Base-by-base conservation (phyloP, 495 filamentous ascomycete genomes). In the Xylaria flabelliformis region DNA sequence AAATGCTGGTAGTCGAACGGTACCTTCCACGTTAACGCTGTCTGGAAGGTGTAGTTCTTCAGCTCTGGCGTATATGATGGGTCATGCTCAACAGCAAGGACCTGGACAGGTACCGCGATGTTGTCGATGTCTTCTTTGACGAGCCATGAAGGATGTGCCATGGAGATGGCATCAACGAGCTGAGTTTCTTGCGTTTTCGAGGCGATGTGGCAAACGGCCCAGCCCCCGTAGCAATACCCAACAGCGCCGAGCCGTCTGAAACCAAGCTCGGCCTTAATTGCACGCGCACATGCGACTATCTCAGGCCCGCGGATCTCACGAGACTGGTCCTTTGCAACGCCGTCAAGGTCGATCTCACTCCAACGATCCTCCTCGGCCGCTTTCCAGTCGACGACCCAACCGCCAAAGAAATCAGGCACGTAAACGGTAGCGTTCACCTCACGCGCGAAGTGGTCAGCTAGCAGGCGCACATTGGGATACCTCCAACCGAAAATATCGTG, bases 171-270 rank as follows among this genome's bases (percentile, higher is more conserved):
- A 69, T 90, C 87, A n/a, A 91, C 82, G 17, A 91, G 75, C 9
- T 77, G 80, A 24, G 77, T 75, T 1, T 71, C 77, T 50, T 78
- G 74, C 75, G 78, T 78, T 55, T 73, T 71, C 0, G 80, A 70
- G 0, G 79, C 78, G 4, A 90, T 79, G 50, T 84, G 79, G 74
- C 87, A 85, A 39, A 82, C 81, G 0, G 83, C 88, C 88, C 87
- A 90, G 1, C 87, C 88, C 51, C 89, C 88, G 61, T 81, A 91
- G 80, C 90, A 91, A 74, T 83, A 90, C 1, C 89, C 88, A 15
- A 91, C 76, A 0, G 87, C 89, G 10, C 82, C 88, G 58, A 89
- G 72, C 50, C 78, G 81, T 39, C 76, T 77, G 74, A 83, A 81
- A 21, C 58, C 32, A n/a, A 39, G 34, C 26, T 80, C 56, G 3